Percentiles rank a stretch among this genome's conserved stretches.
Evolutionary conservation across 2,329 filamentous ascomycete species (phyloP).

Genomic region (Penicillium concentricum): DNA sequence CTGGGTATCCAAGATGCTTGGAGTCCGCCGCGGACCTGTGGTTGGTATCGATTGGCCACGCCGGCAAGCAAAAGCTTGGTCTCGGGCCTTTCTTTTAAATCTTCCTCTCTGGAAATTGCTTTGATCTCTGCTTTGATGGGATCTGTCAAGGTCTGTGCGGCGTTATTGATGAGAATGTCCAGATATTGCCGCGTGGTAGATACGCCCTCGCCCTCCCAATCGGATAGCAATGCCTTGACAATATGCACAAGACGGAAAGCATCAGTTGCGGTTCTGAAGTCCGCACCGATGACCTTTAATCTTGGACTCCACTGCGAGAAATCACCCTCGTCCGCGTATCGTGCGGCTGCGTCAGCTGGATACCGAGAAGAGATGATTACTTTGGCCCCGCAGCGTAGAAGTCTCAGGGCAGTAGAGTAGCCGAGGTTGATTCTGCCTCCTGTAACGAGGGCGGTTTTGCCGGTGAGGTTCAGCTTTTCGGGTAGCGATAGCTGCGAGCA

Average conservation of each 20-base stretch:
- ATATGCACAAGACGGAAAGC: constrained; percentile 30
- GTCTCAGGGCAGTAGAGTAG: constrained; percentile 33
- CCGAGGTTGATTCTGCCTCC: constrained; percentile 39
- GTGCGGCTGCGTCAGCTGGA: constrained; percentile 33
- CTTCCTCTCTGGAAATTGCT: constrained; percentile 27
- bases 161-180: constrained; percentile 42
- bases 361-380: constrained; percentile 41
- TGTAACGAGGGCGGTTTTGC: constrained; percentile 36
- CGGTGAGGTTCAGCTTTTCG: constrained; percentile 23
- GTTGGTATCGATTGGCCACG: constrained; percentile 6
- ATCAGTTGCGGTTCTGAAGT: constrained; percentile 34
- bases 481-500: constrained; percentile 30
- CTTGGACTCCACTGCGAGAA: constrained; percentile 14
- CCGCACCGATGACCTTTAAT: constrained; percentile 34
- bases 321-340: constrained; percentile 24
- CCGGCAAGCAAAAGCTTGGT: neutral
- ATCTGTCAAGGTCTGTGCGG: constrained; percentile 42
- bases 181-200: constrained; percentile 9
- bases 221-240: constrained; percentile 21
- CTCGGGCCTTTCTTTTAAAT: constrained; percentile 9
- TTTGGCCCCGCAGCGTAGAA: constrained; percentile 36
- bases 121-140: constrained; percentile 30
- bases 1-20: constrained; percentile 17
- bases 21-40: constrained; percentile 15
- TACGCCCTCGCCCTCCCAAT: constrained; percentile 14